These are phyloP conservation scores for Santalum album DNA, from an alignment of 164 flowering plant species.

Conservation along the genomic window DNA sequence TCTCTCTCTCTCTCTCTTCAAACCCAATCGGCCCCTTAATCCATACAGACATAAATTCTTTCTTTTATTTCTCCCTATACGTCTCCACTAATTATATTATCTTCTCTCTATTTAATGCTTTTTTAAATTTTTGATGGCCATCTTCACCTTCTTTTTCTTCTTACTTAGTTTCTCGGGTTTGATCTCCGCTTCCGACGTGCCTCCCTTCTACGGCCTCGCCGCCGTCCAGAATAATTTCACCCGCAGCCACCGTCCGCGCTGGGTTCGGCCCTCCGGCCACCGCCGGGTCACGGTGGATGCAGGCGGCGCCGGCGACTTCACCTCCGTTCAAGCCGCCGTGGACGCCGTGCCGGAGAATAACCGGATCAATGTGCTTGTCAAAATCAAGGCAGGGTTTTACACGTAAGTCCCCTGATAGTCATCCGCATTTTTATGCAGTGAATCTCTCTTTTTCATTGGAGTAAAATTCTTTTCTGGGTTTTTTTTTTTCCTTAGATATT, in stretches of 20 bases:
- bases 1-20: too few species aligned
- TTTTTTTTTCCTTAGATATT: too few species aligned
- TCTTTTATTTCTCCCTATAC: too few species aligned
- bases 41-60: too few species aligned
- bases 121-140: not conserved
- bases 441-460: not conserved
- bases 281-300: conserved; percentile 51
- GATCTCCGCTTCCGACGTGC: not conserved
- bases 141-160: not conserved
- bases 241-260: conserved; percentile 27
- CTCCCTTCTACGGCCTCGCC: not conserved
- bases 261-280: conserved; percentile 62
- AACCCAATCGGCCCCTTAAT: too few species aligned
- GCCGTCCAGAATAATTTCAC: not conserved
- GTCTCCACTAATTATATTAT: too few species aligned
- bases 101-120: too few species aligned
- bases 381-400: conserved; percentile 64
- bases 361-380: conserved; percentile 39
- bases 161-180: not conserved
- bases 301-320: conserved; percentile 52
- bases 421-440: too few species aligned
- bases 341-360: conserved; percentile 59
- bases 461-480: too few species aligned
- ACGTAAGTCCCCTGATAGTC: conserved; percentile 27
- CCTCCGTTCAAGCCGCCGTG: conserved; percentile 71